A percentile compares a stretch with the other conserved stretches of the same genome.
phyloP scores from a whole-genome alignment of 2,329 filamentous ascomycete genomes.

The Trichophyton schoenleinii region DNA sequence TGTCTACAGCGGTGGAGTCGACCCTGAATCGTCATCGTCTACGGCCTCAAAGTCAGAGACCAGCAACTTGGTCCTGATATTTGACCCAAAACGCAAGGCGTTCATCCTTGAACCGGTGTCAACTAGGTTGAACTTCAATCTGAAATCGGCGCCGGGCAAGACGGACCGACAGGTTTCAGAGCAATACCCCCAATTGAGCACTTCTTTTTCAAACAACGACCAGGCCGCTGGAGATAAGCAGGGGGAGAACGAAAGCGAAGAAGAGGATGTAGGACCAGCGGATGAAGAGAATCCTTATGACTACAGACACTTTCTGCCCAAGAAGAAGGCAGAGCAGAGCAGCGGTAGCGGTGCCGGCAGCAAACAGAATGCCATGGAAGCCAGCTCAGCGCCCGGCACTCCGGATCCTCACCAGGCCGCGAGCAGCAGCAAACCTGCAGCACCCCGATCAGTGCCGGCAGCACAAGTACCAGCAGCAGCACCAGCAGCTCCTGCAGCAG shows the following conservation, averaged over 20 bases:
- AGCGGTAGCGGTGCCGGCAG: no score
- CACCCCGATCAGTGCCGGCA: slow-evolving; percentile 17
- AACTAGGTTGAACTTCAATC: slow-evolving; percentile 77
- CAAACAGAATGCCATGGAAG: slow-evolving; percentile 17
- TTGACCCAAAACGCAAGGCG: slow-evolving; percentile 59
- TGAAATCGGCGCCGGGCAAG: slow-evolving; percentile 56
- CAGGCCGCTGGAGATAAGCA: slow-evolving; percentile 13
- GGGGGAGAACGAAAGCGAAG: slow-evolving; percentile 22
- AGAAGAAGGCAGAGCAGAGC: slow-evolving; percentile 25
- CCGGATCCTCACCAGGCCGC: slow-evolving; percentile 24
- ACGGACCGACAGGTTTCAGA: slow-evolving; percentile 52
- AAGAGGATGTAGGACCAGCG: slow-evolving; percentile 27
- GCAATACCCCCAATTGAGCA: slow-evolving; percentile 53
- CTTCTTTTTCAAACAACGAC: slow-evolving; percentile 25
- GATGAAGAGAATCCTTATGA: slow-evolving; percentile 38
- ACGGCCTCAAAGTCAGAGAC: slow-evolving; percentile 19
- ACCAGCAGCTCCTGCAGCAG: slow-evolving; percentile 16
- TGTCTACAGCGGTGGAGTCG: slow-evolving; percentile 31
- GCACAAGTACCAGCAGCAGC: slow-evolving; percentile 11
- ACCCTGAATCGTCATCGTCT: slow-evolving; percentile 18
- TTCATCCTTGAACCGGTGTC: slow-evolving; percentile 74
- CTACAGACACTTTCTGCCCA: slow-evolving; percentile 37
- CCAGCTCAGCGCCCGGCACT: slow-evolving; percentile 22
- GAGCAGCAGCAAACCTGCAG: slow-evolving; percentile 20
- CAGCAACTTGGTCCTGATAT: slow-evolving; percentile 47